Conservation (phyloP, 352 stramenopile species). For the Phytophthora tubulina region DNA sequence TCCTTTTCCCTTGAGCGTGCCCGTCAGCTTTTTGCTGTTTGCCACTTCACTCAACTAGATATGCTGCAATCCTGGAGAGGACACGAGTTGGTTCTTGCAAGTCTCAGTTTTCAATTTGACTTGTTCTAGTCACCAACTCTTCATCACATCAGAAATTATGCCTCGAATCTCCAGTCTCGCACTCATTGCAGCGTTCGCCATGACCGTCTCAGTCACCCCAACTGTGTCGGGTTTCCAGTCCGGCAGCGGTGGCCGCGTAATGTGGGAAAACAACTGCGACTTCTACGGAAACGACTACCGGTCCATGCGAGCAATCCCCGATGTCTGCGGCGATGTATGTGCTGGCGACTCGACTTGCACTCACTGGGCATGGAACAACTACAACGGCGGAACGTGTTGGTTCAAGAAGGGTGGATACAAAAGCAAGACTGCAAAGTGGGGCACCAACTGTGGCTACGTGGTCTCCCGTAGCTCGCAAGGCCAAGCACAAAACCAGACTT, state of each 20-base stretch:
- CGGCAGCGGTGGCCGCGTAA: conserved; percentile 38
- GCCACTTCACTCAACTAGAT: conserved; percentile 12
- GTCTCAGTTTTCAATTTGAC: conserved; percentile 31
- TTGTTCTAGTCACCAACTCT: conserved; percentile 16
- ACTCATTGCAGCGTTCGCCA: conserved; percentile 21
- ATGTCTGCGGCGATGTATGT: conserved; percentile 47
- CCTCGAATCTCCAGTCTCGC: conserved; percentile 12
- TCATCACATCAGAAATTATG: conserved; percentile 5
- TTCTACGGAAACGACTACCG: conserved; percentile 45
- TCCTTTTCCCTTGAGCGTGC: conserved; percentile 13
- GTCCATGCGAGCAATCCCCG: conserved; percentile 36
- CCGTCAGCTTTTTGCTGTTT: conserved; percentile 25
- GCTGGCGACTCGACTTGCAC: conserved; percentile 39
- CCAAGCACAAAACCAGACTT: conserved; percentile 18
- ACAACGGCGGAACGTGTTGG: conserved; percentile 51
- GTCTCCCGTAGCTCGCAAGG: conserved; percentile 27
- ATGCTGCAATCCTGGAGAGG: background rate
- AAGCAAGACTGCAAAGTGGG: conserved; percentile 34
- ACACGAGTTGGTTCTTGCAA: background rate
- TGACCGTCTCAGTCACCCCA: conserved; percentile 6
- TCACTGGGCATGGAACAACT: conserved; percentile 53
- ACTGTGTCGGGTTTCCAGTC: conserved; percentile 16
- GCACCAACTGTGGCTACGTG: conserved; percentile 53
- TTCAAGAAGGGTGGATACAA: conserved; percentile 45
- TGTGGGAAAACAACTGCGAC: conserved; percentile 55